A percentile compares a stretch with the other conserved stretches of the same genome.
These are phyloP conservation scores for Epichloe elymi DNA, from an alignment of 2,329 filamentous ascomycete species.

Conservation along the genomic window DNA sequence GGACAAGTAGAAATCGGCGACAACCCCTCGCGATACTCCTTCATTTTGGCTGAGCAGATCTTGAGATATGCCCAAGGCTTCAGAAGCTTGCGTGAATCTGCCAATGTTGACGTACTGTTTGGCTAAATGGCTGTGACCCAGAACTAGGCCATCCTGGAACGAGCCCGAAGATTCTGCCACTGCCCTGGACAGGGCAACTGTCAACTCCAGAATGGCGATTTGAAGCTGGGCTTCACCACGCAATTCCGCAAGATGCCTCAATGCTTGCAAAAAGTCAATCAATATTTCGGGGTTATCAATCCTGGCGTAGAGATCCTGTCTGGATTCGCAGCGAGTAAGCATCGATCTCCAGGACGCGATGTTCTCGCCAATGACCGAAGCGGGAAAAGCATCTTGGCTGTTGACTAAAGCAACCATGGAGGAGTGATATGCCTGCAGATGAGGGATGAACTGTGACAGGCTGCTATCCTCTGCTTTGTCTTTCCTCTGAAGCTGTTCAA, in stretches of 20 bases:
- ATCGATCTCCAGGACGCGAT: slow-evolving; percentile 33
- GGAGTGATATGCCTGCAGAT: slow-evolving; percentile 32
- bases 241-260: slow-evolving; percentile 38
- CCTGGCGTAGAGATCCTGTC: slow-evolving; percentile 26
- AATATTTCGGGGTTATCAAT: slow-evolving; percentile 39
- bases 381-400: slow-evolving; percentile 18
- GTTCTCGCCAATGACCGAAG: slow-evolving; percentile 21
- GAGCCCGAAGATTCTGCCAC: slow-evolving; percentile 16
- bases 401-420: slow-evolving; percentile 32
- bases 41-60: slow-evolving; percentile 27
- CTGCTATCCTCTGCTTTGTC: slow-evolving; percentile 31
- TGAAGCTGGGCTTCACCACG: slow-evolving; percentile 35
- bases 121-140: slow-evolving; percentile 34
- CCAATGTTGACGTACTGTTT: slow-evolving; percentile 42
- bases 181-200: slow-evolving; percentile 26
- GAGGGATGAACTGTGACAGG: slow-evolving; percentile 31
- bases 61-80: slow-evolving; percentile 44
- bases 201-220: slow-evolving; percentile 33
- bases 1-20: slow-evolving; percentile 49
- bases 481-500: slow-evolving; percentile 22
- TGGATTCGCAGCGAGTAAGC: slow-evolving; percentile 24
- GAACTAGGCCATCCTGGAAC: slow-evolving; percentile 27
- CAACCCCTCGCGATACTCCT: slow-evolving; percentile 24
- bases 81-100: slow-evolving; percentile 34
- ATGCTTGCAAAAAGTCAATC: slow-evolving; percentile 34